Evolutionary conservation across 164 flowering plant genomes (phyloP).

Genomic region (Warburgia ugandensis): DNA sequence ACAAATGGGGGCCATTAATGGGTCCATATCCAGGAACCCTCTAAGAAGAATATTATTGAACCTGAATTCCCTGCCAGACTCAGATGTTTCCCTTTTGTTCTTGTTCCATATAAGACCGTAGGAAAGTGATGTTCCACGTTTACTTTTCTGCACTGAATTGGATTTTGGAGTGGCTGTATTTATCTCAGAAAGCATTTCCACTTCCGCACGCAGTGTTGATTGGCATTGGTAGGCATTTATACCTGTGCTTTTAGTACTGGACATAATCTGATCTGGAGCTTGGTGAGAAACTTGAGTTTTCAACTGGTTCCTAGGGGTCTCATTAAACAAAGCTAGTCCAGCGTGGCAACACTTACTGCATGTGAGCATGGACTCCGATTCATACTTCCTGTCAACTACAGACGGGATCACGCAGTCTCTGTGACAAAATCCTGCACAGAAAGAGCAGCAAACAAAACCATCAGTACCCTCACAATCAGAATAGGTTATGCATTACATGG

Average conservation of each 20-base stretch:
- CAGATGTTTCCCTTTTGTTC: slow-evolving; percentile 24
- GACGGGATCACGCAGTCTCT: slow-evolving; percentile 46
- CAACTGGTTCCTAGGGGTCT: slow-evolving; percentile 28
- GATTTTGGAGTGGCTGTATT: slow-evolving; percentile 23
- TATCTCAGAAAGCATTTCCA: slow-evolving; percentile 12
- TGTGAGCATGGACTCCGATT: slow-evolving; percentile 25
- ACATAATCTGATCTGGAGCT: slow-evolving; percentile 24
- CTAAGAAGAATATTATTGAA: slow-evolving; percentile 39
- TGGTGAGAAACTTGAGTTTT: slow-evolving; percentile 40
- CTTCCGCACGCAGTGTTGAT: slow-evolving; percentile 16
- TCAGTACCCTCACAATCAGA: slow-evolving; percentile 1
- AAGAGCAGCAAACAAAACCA: slow-evolving; percentile 8
- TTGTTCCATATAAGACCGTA: slow-evolving; percentile 75
- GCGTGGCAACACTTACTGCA: slow-evolving; percentile 57
- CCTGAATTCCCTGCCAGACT: slow-evolving; percentile 47
- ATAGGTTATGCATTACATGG: not conserved
- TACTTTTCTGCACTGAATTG: slow-evolving; percentile 19
- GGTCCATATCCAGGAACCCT: slow-evolving; percentile 25
- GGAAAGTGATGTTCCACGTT: slow-evolving; percentile 7
- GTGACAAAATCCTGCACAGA: slow-evolving; percentile 72
- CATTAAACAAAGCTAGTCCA: slow-evolving; percentile 11
- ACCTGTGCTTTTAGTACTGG: slow-evolving; percentile 13
- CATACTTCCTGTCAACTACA: slow-evolving; percentile 22
- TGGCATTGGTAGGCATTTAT: slow-evolving; percentile 1
- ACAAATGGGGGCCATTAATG: slow-evolving; percentile 34